Evolutionary conservation across 164 flowering plant genomes (phyloP).

Genomic region (Stephania japonica): DNA sequence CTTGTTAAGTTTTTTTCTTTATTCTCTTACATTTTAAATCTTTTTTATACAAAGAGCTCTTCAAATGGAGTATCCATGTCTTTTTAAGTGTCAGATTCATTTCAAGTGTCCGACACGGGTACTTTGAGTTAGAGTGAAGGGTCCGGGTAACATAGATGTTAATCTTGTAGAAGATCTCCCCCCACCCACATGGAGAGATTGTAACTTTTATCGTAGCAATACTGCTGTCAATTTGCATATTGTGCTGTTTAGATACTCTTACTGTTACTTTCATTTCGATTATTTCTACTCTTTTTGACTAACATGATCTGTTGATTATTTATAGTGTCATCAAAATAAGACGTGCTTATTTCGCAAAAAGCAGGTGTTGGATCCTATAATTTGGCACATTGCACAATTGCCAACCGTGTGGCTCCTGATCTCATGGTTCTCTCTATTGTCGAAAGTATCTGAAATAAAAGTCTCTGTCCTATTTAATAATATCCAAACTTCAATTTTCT

Average conservation of each 20-base stretch:
- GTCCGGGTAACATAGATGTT: too few relatives aligned
- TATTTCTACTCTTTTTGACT: background rate
- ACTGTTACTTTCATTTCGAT: conserved; percentile 1
- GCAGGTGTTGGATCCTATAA: background rate
- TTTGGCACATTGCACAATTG: background rate
- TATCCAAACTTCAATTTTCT: too few relatives aligned
- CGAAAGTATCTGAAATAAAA: too few relatives aligned
- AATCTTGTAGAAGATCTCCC: conserved; percentile 16
- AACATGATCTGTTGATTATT: background rate
- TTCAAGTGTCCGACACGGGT: too few relatives aligned
- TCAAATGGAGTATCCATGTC: too few relatives aligned
- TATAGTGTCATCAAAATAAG: background rate
- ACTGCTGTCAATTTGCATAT: conserved; percentile 8
- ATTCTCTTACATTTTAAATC: too few relatives aligned
- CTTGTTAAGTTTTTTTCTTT: too few relatives aligned
- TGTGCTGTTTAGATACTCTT: background rate
- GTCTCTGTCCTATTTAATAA: too few relatives aligned
- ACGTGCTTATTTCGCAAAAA: background rate
- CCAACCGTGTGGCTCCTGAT: background rate
- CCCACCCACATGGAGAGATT: background rate
- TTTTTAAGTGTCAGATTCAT: too few relatives aligned
- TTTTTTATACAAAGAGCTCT: too few relatives aligned
- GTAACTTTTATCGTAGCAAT: conserved; percentile 13
- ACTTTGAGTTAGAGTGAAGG: too few relatives aligned
- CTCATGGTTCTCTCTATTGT: too few relatives aligned